These are phyloP conservation scores for Eucommia ulmoides DNA, from an alignment of 257 asterid genomes.

Conservation along the genomic window DNA sequence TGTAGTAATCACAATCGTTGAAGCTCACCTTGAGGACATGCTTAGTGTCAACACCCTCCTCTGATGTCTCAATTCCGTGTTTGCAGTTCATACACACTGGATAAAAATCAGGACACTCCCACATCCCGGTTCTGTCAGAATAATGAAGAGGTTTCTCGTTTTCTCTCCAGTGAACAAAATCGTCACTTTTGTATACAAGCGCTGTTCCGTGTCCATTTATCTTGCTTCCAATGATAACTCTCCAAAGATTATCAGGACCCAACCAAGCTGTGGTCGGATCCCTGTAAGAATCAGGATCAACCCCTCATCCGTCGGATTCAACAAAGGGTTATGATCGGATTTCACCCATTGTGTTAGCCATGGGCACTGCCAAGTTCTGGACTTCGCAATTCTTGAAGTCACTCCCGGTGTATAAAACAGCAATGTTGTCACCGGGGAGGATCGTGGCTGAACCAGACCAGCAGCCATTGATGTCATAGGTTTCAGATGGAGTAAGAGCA, in stretches of 20 bases:
- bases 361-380: neutral
- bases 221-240: neutral
- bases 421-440: slow-evolving; percentile 18
- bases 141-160: neutral
- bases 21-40: neutral
- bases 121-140: neutral
- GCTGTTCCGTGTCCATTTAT: neutral
- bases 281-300: neutral
- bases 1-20: neutral
- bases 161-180: neutral
- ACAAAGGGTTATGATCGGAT: neutral
- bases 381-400: neutral
- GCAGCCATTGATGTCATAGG: slow-evolving; percentile 26
- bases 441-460: slow-evolving; percentile 28
- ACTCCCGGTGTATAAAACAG: slow-evolving; percentile 4
- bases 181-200: neutral
- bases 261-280: neutral
- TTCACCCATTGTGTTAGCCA: neutral
- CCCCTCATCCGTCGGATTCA: neutral
- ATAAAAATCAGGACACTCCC: neutral
- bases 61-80: neutral
- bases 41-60: neutral
- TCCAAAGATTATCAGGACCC: neutral
- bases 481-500: slow-evolving; percentile 16
- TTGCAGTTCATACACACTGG: neutral